phyloP scores from a whole-genome alignment of 768 basidiomycete genomes.

The Rhizopogon sp. region DNA sequence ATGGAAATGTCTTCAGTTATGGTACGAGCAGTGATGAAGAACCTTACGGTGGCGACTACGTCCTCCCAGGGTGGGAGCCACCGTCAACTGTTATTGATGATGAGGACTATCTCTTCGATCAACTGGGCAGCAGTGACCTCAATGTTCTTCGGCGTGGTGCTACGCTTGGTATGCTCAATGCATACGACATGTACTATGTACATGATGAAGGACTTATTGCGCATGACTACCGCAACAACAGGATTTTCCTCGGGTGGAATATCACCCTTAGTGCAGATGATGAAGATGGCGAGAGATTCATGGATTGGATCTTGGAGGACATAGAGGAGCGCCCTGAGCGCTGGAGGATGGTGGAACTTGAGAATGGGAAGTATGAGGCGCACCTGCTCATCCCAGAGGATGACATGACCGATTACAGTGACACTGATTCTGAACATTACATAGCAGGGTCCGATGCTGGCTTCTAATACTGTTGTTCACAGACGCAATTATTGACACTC shows the following conservation, averaged over 20 bases:
- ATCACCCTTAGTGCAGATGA: constrained; percentile 42
- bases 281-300: constrained; percentile 33
- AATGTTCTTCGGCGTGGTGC: constrained; percentile 56
- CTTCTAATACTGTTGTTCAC: neutral
- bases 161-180: constrained; percentile 51
- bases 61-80: constrained; percentile 54
- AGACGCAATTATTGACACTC: neutral
- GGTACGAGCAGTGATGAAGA: constrained; percentile 31
- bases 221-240: constrained; percentile 34
- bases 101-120: constrained; percentile 30
- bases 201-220: constrained; percentile 53
- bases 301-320: constrained; percentile 36
- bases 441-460: constrained; percentile 14
- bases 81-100: constrained; percentile 35
- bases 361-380: constrained; percentile 40
- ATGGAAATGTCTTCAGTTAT: constrained; percentile 30
- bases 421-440: constrained; percentile 37
- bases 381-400: constrained; percentile 31
- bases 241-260: constrained; percentile 68
- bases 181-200: constrained; percentile 49
- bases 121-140: constrained; percentile 29
- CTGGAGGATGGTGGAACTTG: constrained; percentile 31
- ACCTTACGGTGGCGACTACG: constrained; percentile 35
- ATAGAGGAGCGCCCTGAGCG: constrained; percentile 40
- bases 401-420: constrained; percentile 29